Base-by-base conservation (phyloP, 2,329 filamentous ascomycete species). In the Lomentospora prolificans region DNA sequence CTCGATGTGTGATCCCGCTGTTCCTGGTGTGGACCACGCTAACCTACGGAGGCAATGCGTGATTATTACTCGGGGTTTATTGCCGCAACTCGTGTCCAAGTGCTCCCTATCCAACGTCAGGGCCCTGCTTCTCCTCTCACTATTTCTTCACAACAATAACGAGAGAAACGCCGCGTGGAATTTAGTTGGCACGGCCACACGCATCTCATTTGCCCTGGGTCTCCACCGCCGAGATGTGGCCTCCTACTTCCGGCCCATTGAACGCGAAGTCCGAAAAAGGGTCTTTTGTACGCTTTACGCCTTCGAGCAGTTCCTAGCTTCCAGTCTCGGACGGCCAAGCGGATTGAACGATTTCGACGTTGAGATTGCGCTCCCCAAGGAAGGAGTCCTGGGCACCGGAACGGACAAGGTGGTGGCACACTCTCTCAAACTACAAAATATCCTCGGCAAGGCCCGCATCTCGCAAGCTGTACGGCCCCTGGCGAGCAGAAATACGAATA, bases 131-230 rank as follows among this genome's bases (percentile, higher is more conserved):
- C 61, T 69, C 3, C 57, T 69, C 3, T 61, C 67, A 1, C 53
- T 71, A 1, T 71, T 70, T 50, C 57, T 71, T 1, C 69, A 71
- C 48, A 71, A 71, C 33, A 68, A 69, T 33, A 69, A 70, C 55
- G 69, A 71, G 51, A 60, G 69, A 5, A 71, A 71, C 28, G 69
- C 68, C 1, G 66, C 68, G 0, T 69, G 67, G 67, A 69, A 69
- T 17, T 61, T 68, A 0, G 62, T 64, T 0, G 67, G 67, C 2
- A 65, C 67, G 2, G 67, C 67, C 0, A 69, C 62, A 3, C 60
- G 67, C 0, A 64, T 69, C 17, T 61, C 64, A 1, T 69, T 68
- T 5, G 67, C 67, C 0, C 61, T 69, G 1, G 67, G 66, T 0
- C 61, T 69, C 5, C 67, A 69, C 36, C 59, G 67, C 22, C 60